These are phyloP conservation scores for Parietaria judaica DNA, from an alignment of 306 rosid species.

Conservation along the genomic window DNA sequence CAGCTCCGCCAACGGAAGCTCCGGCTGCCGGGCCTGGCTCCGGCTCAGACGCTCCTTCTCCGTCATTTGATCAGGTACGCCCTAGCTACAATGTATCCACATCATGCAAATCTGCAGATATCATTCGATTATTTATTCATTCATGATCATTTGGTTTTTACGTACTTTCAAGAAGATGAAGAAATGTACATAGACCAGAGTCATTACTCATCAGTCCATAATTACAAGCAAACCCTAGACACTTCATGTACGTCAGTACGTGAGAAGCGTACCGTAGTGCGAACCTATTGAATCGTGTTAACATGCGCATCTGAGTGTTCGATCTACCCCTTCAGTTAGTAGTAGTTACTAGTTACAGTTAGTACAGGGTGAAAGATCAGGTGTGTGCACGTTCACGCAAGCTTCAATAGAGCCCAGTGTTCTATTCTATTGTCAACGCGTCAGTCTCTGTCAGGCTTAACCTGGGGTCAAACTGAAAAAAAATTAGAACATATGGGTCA, in stretches of 20 bases:
- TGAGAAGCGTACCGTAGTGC: constrained; percentile 1
- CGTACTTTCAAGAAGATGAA: not conserved
- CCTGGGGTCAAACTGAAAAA: not conserved
- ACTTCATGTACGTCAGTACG: too few species aligned
- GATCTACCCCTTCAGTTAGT: not conserved
- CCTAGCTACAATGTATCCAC: too few species aligned
- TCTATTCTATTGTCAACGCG: not conserved
- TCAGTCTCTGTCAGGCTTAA: not conserved
- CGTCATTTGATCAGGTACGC: constrained; percentile 32
- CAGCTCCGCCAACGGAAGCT: constrained; percentile 39
- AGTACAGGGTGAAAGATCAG: not conserved
- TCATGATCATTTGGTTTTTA: not conserved
- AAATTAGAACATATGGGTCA: not conserved
- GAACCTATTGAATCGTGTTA: not conserved
- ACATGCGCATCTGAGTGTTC: not conserved
- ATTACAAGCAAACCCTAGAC: not conserved
- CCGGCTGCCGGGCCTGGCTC: constrained; percentile 73
- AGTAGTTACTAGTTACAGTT: too few species aligned
- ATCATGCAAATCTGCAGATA: not conserved
- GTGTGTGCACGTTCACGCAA: constrained; percentile 10
- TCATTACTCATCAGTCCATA: not conserved
- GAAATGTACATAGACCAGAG: not conserved
- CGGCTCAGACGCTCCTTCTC: constrained; percentile 22
- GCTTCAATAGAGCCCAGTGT: not conserved
- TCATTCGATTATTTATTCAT: not conserved